These are phyloP conservation scores for Phytophthora citricola DNA, from an alignment of 352 stramenopile species.

Conservation along the genomic window DNA sequence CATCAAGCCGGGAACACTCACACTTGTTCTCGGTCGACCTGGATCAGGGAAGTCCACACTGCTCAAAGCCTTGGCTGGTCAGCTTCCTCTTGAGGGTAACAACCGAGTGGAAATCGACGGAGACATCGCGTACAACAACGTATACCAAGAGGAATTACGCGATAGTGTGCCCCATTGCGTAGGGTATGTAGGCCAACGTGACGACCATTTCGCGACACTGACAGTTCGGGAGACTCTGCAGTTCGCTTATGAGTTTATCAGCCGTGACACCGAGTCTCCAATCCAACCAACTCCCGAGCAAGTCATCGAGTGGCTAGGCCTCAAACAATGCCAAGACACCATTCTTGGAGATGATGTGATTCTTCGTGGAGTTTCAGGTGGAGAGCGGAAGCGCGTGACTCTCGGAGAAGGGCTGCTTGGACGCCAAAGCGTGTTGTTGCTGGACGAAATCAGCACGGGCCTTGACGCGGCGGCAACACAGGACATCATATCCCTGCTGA, in stretches of 20 bases:
- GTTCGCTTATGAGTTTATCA: slow-evolving; percentile 88
- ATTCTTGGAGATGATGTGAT: slow-evolving; percentile 48
- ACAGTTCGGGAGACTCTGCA: slow-evolving; percentile 91
- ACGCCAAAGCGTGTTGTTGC: slow-evolving; percentile 65
- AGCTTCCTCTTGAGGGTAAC: slow-evolving; percentile 30
- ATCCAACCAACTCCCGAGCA: slow-evolving; percentile 12
- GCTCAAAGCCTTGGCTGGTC: slow-evolving; percentile 40
- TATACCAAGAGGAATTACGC: slow-evolving; percentile 9
- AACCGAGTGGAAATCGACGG: slow-evolving; percentile 31
- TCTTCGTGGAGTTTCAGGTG: slow-evolving; percentile 68
- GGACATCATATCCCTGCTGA: slow-evolving; percentile 80
- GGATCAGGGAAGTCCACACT: slow-evolving; percentile 49
- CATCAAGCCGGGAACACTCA: slow-evolving; percentile 37
- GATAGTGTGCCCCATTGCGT: slow-evolving; percentile 17
- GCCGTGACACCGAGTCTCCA: neutral
- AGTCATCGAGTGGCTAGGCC: slow-evolving; percentile 32
- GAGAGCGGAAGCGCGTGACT: slow-evolving; percentile 91
- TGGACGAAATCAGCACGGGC: slow-evolving; percentile 55
- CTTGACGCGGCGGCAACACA: slow-evolving; percentile 41
- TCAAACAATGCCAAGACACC: slow-evolving; percentile 51
- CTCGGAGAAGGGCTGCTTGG: slow-evolving; percentile 85
- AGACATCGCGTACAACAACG: slow-evolving; percentile 35
- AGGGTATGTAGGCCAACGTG: slow-evolving; percentile 46
- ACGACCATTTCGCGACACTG: slow-evolving; percentile 85
- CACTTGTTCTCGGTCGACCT: slow-evolving; percentile 35